A percentile compares a stretch with the other conserved stretches of the same genome.
Evolutionary conservation across 441 rosid genomes (phyloP).

Genomic region (Adansonia madagascariensis): DNA sequence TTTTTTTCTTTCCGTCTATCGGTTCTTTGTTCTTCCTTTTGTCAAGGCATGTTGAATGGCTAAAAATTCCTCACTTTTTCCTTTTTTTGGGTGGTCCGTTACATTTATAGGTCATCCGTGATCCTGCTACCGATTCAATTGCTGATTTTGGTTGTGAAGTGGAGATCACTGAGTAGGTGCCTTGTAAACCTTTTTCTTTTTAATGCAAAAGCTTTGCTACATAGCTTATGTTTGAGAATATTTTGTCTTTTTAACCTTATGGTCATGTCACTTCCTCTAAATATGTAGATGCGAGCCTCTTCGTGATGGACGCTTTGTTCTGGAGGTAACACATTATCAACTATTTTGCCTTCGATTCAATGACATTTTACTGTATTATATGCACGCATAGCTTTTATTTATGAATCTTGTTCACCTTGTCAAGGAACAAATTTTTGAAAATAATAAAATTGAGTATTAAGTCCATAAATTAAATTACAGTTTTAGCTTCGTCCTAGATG

Average conservation of each 20-base stretch:
- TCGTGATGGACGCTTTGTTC: constrained; percentile 89
- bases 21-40: constrained; percentile 29
- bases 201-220: not conserved
- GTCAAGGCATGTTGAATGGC: not conserved
- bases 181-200: constrained; percentile 24
- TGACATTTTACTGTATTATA: not conserved
- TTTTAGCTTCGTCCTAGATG: not conserved
- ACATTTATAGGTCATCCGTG: constrained; percentile 68
- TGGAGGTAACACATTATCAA: constrained; percentile 62
- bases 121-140: constrained; percentile 62
- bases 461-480: too few species aligned
- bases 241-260: not conserved
- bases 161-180: constrained; percentile 91
- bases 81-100: not conserved
- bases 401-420: not conserved
- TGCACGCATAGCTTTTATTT: not conserved
- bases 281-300: constrained; percentile 86
- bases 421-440: not conserved
- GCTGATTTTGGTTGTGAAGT: constrained; percentile 94
- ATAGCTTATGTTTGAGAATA: not conserved
- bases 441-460: constrained; percentile 4
- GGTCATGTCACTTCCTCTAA: constrained; percentile 17
- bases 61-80: constrained; percentile 25
- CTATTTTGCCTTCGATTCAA: constrained; percentile 1
- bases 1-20: constrained; percentile 13